Evolutionary conservation across 164 flowering plant species (phyloP).

Genomic region (Litsea cubeba): DNA sequence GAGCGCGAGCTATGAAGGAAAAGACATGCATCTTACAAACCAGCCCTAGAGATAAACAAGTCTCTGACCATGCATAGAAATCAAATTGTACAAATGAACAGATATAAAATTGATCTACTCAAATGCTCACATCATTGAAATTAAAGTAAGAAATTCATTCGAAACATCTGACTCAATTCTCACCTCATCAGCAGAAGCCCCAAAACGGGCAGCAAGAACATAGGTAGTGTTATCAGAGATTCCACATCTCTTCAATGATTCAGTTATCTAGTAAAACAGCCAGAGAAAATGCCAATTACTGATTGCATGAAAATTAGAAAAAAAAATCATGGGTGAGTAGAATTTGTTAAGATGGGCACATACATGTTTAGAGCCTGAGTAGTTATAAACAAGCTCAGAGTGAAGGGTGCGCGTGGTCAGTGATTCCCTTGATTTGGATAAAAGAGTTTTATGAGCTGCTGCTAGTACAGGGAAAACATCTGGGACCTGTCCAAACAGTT

Average conservation of each 20-base stretch:
- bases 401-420: constrained; percentile 80
- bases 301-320: neutral
- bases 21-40: neutral
- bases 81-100: neutral
- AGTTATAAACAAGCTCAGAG: constrained; percentile 92
- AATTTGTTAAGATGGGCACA: constrained; percentile 1
- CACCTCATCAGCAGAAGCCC: constrained; percentile 74
- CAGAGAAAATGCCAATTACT: constrained; percentile 4
- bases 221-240: constrained; percentile 66
- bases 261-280: constrained; percentile 55
- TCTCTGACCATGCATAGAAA: neutral
- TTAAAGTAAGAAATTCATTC: too few species aligned
- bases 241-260: constrained; percentile 90
- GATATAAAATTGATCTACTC: neutral
- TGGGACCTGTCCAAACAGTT: constrained; percentile 52
- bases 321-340: neutral
- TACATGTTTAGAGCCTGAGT: constrained; percentile 96
- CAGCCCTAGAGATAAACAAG: neutral
- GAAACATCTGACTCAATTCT: constrained; percentile 8
- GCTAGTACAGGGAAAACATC: constrained; percentile 87
- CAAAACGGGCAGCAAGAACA: constrained; percentile 74
- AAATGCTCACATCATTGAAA: neutral
- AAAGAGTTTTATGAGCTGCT: constrained; percentile 86
- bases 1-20: too few species aligned
- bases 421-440: constrained; percentile 69